These are phyloP conservation scores for Pseudogymnoascus sp. DNA, from an alignment of 2,329 filamentous ascomycete species.

Conservation along the genomic window DNA sequence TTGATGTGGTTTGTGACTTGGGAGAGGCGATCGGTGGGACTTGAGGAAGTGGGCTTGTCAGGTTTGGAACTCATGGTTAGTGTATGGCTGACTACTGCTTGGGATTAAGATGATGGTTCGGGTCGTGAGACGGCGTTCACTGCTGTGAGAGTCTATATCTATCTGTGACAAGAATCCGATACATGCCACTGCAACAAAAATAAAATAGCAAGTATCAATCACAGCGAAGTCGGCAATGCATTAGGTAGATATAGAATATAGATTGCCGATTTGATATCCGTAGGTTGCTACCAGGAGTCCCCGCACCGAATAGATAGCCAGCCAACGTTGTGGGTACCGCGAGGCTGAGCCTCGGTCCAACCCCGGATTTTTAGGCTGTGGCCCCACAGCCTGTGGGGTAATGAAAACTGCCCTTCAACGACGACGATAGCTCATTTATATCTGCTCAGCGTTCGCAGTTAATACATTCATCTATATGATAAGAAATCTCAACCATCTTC, in stretches of 20 bases:
- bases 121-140: not conserved
- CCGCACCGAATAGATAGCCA: not conserved
- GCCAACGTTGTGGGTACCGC: not conserved
- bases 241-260: not conserved
- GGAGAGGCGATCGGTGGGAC: slow-evolving; percentile 25
- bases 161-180: not conserved
- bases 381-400: no score
- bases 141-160: not conserved
- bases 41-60: not conserved
- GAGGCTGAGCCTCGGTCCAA: not conserved
- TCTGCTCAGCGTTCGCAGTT: no score
- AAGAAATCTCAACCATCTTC: no score
- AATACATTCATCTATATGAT: no score
- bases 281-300: not conserved
- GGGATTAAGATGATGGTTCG: not conserved
- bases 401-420: no score
- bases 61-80: not conserved
- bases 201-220: not conserved
- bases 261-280: not conserved
- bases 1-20: slow-evolving; percentile 26
- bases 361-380: not conserved
- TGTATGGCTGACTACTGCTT: not conserved
- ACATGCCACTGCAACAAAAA: not conserved
- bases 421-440: no score
- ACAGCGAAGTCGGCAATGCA: not conserved